Conservation (phyloP, 169 alveolate species). For the Cryptosporidium ubiquitum region DNA sequence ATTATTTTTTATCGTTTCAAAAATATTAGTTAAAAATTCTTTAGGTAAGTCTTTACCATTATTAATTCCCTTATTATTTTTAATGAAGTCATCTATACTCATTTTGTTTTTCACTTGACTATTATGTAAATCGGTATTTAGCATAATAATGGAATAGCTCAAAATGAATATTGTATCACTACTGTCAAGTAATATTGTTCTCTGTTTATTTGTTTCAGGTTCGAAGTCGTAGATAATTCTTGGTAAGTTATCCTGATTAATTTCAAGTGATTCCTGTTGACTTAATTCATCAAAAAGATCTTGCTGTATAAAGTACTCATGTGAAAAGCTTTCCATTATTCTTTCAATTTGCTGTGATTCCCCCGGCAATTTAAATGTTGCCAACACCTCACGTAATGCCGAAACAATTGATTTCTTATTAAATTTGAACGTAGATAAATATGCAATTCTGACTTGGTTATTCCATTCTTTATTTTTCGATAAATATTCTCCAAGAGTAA, state of each 20-base stretch:
- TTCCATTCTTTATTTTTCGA: slow-evolving; percentile 73
- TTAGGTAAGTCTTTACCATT: slow-evolving; percentile 87
- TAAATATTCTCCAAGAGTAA: slow-evolving; percentile 48
- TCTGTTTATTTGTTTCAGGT: slow-evolving; percentile 70
- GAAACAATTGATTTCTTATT: slow-evolving; percentile 85
- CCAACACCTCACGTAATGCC: slow-evolving; percentile 85
- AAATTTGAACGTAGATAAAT: slow-evolving; percentile 83
- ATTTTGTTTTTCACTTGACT: slow-evolving; percentile 87
- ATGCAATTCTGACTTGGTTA: slow-evolving; percentile 81
- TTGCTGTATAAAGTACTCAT: slow-evolving; percentile 82
- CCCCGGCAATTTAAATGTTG: slow-evolving; percentile 90
- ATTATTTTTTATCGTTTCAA: slow-evolving; percentile 81
- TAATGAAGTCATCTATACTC: slow-evolving; percentile 88
- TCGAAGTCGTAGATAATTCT: slow-evolving; percentile 69
- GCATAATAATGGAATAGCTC: slow-evolving; percentile 89
- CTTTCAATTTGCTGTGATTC: slow-evolving; percentile 93
- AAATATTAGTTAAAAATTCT: slow-evolving; percentile 81
- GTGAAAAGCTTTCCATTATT: slow-evolving; percentile 87
- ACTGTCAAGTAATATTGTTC: slow-evolving; percentile 80
- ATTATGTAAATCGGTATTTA: slow-evolving; percentile 91
- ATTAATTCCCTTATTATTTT: slow-evolving; percentile 90
- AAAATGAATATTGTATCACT: slow-evolving; percentile 87
- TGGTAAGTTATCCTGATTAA: background rate
- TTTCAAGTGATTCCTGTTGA: background rate
- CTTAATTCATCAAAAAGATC: slow-evolving; percentile 9